Evolutionary conservation across 257 asterid genomes (phyloP), one percentile per base, ranked within the genome.

Genomic region (Cinchona pubescens): DNA sequence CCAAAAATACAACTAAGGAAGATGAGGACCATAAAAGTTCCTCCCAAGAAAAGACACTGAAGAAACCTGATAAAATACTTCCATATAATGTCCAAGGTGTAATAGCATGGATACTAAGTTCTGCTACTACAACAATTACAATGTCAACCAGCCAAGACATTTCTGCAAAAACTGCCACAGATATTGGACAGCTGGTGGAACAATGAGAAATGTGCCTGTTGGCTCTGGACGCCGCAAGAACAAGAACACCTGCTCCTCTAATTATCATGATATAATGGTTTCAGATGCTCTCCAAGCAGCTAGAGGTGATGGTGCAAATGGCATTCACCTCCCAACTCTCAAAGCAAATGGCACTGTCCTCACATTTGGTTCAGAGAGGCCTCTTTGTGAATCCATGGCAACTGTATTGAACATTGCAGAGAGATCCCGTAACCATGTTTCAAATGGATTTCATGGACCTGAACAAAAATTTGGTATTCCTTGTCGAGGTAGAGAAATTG

Each of bases 181-280:
- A 27, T 93, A 91, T 76, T 94, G 98, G 98, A 94, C 98, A 0
- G 89, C 94, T 25, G 98, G 98, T 0, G 98, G 98, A 19, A 83
- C 95, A 0, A 91, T 88, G 96, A 81, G 98, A 14, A 92, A 87
- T 75, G 96, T 94, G 48, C 90, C 97, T 0, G 92, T 91, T 2
- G 98, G 98, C 10, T 88, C 98, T 11, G 98, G 98, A 4, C 89
- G 98, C 0, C 90, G 98, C 21, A 94, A 94, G 76, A 89, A 78
- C 69, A 94, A 91, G n/a, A 77, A 43, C 25, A 32, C 74, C 9
- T 69, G 79, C 10, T 23, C 82, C 2, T 76, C 90, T 0, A 77
- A 58, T 71, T 86, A 78, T 71, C 82, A 66, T 3, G 86, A 78
- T 3, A 63, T 84, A n/a, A 79, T 79, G 75, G 75, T 80, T 14